Evolutionary conservation across 257 asterid genomes (phyloP).

Genomic region (Lycium ferocissimum): DNA sequence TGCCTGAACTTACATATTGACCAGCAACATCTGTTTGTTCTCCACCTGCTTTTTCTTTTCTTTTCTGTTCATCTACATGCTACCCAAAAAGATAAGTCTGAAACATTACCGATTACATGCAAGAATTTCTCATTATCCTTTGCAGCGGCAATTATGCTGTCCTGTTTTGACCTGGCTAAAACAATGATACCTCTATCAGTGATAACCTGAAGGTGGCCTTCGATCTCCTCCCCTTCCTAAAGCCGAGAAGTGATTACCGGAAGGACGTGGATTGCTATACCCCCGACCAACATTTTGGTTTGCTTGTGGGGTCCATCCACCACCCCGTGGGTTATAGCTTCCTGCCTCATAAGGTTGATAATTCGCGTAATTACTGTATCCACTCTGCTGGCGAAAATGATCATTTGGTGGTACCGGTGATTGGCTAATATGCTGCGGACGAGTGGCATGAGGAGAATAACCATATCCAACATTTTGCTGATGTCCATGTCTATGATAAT

Average conservation of each 20-base stretch:
- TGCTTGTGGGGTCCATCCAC: slow-evolving; percentile 48
- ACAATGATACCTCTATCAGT: slow-evolving; percentile 44
- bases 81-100: neutral
- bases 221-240: slow-evolving; percentile 65
- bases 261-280: slow-evolving; percentile 50
- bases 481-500: slow-evolving; percentile 55
- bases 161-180: neutral
- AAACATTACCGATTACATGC: neutral
- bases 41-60: neutral
- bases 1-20: neutral
- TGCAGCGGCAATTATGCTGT: neutral
- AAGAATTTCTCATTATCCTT: neutral
- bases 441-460: slow-evolving; percentile 48
- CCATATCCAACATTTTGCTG: slow-evolving; percentile 49
- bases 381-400: slow-evolving; percentile 44
- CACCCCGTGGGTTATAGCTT: slow-evolving; percentile 36
- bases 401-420: slow-evolving; percentile 46
- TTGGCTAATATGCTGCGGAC: slow-evolving; percentile 40
- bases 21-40: slow-evolving; percentile 26
- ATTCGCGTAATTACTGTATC: slow-evolving; percentile 43
- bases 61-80: neutral
- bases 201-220: slow-evolving; percentile 61
- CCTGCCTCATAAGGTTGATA: slow-evolving; percentile 51
- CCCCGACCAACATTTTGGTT: slow-evolving; percentile 58
- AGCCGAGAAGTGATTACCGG: slow-evolving; percentile 66